phyloP scores from a whole-genome alignment of 306 rosid species.

The Psophocarpus tetragonolobus region DNA sequence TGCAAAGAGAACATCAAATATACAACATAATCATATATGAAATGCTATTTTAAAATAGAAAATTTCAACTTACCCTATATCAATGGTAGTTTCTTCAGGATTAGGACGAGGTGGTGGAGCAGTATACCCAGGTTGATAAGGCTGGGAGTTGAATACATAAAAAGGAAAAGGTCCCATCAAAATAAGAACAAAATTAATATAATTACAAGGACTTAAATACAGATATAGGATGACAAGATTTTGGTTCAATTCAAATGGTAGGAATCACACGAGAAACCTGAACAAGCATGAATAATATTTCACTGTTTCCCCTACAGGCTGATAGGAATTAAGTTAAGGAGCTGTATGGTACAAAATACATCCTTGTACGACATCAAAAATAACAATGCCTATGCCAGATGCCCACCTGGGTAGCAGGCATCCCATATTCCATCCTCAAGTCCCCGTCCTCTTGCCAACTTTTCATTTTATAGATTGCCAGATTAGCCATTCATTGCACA shows the following conservation, averaged over 20 bases:
- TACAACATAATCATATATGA: background rate
- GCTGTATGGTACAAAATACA: background rate
- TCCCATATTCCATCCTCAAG: background rate
- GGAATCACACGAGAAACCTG: background rate
- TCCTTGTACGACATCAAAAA: background rate
- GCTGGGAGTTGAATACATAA: slow-evolving; percentile 48
- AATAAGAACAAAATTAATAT: background rate
- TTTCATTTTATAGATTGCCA: background rate
- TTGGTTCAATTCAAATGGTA: slow-evolving; percentile 16
- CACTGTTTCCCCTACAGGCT: background rate
- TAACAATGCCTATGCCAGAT: background rate
- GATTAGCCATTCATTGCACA: background rate
- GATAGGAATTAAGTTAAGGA: background rate
- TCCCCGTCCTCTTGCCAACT: background rate
- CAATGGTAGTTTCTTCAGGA: slow-evolving; percentile 88
- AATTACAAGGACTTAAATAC: background rate
- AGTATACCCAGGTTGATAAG: slow-evolving; percentile 79
- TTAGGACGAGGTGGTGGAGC: slow-evolving; percentile 83
- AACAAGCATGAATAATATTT: background rate
- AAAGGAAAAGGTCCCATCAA: slow-evolving; percentile 19
- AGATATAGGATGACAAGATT: background rate
- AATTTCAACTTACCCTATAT: slow-evolving; percentile 70
- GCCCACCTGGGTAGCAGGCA: background rate
- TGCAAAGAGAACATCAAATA: background rate
- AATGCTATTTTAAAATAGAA: background rate